A percentile compares a stretch with the other conserved stretches of the same genome.
Evolutionary conservation across 371 early-diverging fungal genomes (phyloP).

Genomic region (Cokeromyces recurvatus): DNA sequence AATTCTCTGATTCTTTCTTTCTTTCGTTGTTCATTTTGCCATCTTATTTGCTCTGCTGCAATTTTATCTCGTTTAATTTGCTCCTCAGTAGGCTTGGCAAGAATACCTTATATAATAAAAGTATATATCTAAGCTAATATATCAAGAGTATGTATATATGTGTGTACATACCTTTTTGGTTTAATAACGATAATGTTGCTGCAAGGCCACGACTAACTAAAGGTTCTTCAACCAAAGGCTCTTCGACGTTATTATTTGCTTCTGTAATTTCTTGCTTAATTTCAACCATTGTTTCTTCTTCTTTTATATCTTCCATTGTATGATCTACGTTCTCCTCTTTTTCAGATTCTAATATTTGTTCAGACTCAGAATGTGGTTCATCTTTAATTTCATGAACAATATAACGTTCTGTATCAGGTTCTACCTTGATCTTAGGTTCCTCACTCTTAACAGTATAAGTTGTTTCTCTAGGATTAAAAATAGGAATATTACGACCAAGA

Average conservation of each 20-base stretch:
- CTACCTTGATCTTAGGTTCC: slow-evolving; percentile 1
- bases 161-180: slow-evolving; percentile 65
- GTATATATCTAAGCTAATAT: too few species aligned
- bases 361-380: neutral
- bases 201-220: slow-evolving; percentile 78
- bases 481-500: slow-evolving; percentile 37
- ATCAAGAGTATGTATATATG: too few species aligned
- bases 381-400: slow-evolving; percentile 3
- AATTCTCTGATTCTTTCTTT: slow-evolving; percentile 49
- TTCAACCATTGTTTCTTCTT: slow-evolving; percentile 2
- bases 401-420: neutral
- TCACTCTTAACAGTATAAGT: slow-evolving; percentile 5
- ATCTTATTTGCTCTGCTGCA: slow-evolving; percentile 62
- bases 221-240: slow-evolving; percentile 69
- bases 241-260: slow-evolving; percentile 4
- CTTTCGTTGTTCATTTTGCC: slow-evolving; percentile 65
- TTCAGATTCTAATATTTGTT: too few species aligned
- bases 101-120: too few species aligned
- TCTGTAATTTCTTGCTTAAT: neutral
- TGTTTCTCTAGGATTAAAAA: slow-evolving; percentile 18
- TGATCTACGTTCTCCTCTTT: slow-evolving; percentile 9
- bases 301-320: slow-evolving; percentile 2
- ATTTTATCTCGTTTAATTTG: slow-evolving; percentile 58
- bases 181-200: slow-evolving; percentile 75
- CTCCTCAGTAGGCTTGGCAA: slow-evolving; percentile 56